A percentile compares a stretch with the other conserved stretches of the same genome.
These are phyloP conservation scores for Silene noctiflora DNA, from an alignment of 179 eudicot species.

Conservation along the genomic window DNA sequence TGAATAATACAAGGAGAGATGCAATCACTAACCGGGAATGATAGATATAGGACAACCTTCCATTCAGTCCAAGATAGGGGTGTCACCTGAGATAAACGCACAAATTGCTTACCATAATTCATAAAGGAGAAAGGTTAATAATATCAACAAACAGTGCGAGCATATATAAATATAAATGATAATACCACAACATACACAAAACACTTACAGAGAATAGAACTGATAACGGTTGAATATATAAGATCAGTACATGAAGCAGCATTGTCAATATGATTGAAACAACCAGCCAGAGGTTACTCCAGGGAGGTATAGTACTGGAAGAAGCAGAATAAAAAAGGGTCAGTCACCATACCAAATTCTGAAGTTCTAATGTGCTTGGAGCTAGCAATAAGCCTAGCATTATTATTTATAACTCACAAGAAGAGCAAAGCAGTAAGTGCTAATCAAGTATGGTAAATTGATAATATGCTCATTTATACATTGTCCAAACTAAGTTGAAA, in stretches of 20 bases:
- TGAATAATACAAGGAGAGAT: neutral
- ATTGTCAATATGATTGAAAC: constrained; percentile 83
- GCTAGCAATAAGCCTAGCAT: neutral
- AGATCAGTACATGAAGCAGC: constrained; percentile 80
- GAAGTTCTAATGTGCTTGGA: neutral
- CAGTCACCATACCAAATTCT: constrained; percentile 7
- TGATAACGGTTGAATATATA: constrained; percentile 84
- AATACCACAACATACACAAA: constrained; percentile 4
- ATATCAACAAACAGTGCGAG: neutral
- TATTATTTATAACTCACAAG: neutral
- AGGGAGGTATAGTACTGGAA: constrained; percentile 76
- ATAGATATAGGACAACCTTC: constrained; percentile 79
- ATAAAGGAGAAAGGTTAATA: neutral
- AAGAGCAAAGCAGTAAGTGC: neutral
- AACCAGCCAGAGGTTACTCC: constrained; percentile 98
- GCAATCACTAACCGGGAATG: constrained; percentile 81
- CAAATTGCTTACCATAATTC: constrained; percentile 1
- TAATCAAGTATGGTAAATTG: neutral
- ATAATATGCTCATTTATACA: neutral
- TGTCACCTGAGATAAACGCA: constrained; percentile 60
- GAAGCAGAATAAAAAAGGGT: constrained; percentile 17
- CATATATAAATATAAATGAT: neutral
- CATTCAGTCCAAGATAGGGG: constrained; percentile 93
- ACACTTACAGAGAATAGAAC: constrained; percentile 89
- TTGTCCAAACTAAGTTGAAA: neutral